Conservation (phyloP, 106 monocot genomes). For the Allium cepa region DNA sequence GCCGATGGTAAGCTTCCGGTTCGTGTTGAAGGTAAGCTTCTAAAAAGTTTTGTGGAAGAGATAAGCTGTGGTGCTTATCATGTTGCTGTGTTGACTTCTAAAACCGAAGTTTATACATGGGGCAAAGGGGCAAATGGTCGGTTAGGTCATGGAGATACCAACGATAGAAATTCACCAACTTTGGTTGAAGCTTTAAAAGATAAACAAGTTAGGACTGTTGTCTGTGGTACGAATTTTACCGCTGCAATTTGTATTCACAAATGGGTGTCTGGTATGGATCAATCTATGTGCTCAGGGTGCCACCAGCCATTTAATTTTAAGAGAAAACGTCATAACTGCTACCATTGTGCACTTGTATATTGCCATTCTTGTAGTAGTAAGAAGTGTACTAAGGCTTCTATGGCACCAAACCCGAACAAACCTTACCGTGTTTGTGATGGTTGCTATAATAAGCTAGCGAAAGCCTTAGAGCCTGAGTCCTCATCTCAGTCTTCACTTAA, state of each 20-base stretch:
- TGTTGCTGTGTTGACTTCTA: constrained; percentile 75
- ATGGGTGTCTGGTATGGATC: constrained; percentile 80
- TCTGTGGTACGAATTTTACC: constrained; percentile 75
- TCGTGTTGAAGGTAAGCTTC: constrained; percentile 61
- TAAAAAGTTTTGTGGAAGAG: constrained; percentile 67
- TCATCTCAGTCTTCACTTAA: constrained; percentile 39
- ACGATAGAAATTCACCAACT: constrained; percentile 56
- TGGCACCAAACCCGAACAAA: constrained; percentile 91
- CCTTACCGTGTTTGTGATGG: constrained; percentile 90
- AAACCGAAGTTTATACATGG: constrained; percentile 85
- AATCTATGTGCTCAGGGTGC: constrained; percentile 97
- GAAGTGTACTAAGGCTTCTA: constrained; percentile 83
- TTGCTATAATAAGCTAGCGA: constrained; percentile 76
- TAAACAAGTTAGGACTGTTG: constrained; percentile 65
- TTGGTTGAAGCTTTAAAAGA: constrained; percentile 76
- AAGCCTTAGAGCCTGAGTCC: constrained; percentile 52
- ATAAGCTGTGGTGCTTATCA: constrained; percentile 82
- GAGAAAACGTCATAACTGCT: constrained; percentile 97
- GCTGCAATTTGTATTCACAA: constrained; percentile 78
- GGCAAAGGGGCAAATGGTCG: constrained; percentile 81
- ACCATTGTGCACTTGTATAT: constrained; percentile 94
- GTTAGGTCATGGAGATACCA: constrained; percentile 68
- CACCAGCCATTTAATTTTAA: constrained; percentile 91
- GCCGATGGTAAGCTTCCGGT: constrained; percentile 66
- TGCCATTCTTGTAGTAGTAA: constrained; percentile 97